These are phyloP conservation scores for Boletus subparvulus DNA, from an alignment of 768 basidiomycete species.

Conservation along the genomic window DNA sequence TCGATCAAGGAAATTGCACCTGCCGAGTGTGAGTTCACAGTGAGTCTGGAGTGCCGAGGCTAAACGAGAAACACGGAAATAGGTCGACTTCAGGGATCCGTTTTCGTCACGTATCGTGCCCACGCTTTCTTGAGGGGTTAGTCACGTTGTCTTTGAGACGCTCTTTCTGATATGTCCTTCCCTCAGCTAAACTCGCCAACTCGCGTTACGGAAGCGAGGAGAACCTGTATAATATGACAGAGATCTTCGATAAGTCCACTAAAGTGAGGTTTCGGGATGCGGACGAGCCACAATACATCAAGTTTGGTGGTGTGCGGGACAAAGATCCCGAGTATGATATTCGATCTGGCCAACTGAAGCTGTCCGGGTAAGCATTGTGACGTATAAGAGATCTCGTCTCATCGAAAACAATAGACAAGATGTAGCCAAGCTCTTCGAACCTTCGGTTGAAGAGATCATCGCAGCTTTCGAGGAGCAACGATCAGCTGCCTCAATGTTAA, in stretches of 20 bases:
- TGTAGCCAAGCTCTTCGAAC: conserved; percentile 13
- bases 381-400: conserved; percentile 35
- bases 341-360: conserved; percentile 35
- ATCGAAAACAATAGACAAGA: conserved; percentile 12
- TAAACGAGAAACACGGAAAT: background rate
- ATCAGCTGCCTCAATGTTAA: conserved; percentile 5
- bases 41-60: background rate
- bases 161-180: background rate
- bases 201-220: conserved; percentile 31
- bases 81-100: conserved; percentile 43
- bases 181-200: conserved; percentile 27
- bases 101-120: conserved; percentile 35
- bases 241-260: conserved; percentile 35
- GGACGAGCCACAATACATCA: conserved; percentile 37
- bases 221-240: conserved; percentile 30
- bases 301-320: conserved; percentile 37
- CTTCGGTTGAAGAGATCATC: conserved; percentile 13
- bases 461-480: conserved; percentile 15
- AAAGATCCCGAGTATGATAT: conserved; percentile 37
- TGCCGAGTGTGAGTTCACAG: conserved; percentile 28
- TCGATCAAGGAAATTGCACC: conserved; percentile 37
- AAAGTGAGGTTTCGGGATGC: conserved; percentile 40
- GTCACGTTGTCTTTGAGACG: background rate
- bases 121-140: conserved; percentile 33
- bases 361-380: conserved; percentile 35